Percentiles rank a stretch among this genome's conserved stretches.
These are phyloP conservation scores for Clavispora vitiphila DNA, from an alignment of 805 yeast genomes.

Conservation along the genomic window DNA sequence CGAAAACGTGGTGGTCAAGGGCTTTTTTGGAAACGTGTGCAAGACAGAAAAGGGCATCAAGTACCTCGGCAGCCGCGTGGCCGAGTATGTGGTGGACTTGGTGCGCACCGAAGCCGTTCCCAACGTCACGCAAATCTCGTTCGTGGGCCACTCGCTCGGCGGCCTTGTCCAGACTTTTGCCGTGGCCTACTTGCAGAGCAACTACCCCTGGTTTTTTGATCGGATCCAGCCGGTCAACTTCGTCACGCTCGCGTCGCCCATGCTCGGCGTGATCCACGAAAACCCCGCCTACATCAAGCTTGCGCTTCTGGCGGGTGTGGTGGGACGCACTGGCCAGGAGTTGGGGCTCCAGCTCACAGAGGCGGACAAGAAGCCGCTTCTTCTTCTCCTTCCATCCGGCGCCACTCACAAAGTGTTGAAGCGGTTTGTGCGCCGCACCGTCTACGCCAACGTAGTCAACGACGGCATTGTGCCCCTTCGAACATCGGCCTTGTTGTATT, in stretches of 20 bases:
- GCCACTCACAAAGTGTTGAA: slow-evolving; percentile 64
- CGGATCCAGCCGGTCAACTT: slow-evolving; percentile 69
- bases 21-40: slow-evolving; percentile 77
- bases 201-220: slow-evolving; percentile 67
- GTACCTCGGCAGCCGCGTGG: slow-evolving; percentile 77
- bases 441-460: slow-evolving; percentile 84
- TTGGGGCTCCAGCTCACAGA: slow-evolving; percentile 56
- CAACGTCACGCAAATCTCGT: slow-evolving; percentile 62
- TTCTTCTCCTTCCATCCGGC: slow-evolving; percentile 70
- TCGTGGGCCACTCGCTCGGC: slow-evolving; percentile 90
- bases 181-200: slow-evolving; percentile 66
- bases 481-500: slow-evolving; percentile 77
- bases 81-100: slow-evolving; percentile 61
- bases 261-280: slow-evolving; percentile 82
- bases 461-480: slow-evolving; percentile 96
- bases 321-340: slow-evolving; percentile 93
- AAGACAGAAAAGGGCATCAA: slow-evolving; percentile 86
- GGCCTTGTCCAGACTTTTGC: slow-evolving; percentile 92
- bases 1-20: slow-evolving; percentile 74
- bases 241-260: slow-evolving; percentile 80
- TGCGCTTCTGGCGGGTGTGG: slow-evolving; percentile 79
- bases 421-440: slow-evolving; percentile 63
- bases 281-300: slow-evolving; percentile 81
- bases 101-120: slow-evolving; percentile 36
- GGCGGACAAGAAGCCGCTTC: slow-evolving; percentile 48